These are phyloP conservation scores for Trichoderma harzianum DNA, from an alignment of 2,329 filamentous ascomycete genomes.

Conservation along the genomic window DNA sequence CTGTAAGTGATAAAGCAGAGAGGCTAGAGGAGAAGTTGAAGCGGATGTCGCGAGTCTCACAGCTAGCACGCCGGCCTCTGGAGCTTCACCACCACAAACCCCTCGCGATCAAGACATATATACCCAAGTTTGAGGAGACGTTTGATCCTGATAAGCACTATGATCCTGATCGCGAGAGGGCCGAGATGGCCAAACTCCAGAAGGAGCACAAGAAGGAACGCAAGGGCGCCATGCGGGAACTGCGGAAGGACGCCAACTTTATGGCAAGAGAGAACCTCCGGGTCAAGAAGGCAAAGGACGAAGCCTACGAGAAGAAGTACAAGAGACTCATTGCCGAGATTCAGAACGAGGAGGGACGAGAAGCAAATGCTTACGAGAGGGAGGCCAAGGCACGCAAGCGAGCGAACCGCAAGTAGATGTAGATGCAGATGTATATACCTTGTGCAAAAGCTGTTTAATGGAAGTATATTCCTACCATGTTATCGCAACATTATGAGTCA, in stretches of 20 bases:
- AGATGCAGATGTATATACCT: slow-evolving; percentile 14
- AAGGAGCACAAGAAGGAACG: slow-evolving; percentile 88
- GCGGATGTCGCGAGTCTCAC: slow-evolving; percentile 58
- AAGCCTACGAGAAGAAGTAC: slow-evolving; percentile 95
- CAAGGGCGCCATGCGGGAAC: slow-evolving; percentile 90
- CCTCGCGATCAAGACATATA: slow-evolving; percentile 78
- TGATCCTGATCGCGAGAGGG: slow-evolving; percentile 88
- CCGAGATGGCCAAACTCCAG: slow-evolving; percentile 72
- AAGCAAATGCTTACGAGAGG: slow-evolving; percentile 83
- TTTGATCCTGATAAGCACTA: slow-evolving; percentile 97
- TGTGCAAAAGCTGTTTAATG: neutral
- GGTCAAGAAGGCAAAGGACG: slow-evolving; percentile 90
- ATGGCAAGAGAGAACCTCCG: slow-evolving; percentile 84
- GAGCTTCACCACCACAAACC: slow-evolving; percentile 86
- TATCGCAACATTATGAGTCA: neutral
- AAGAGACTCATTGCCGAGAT: slow-evolving; percentile 89
- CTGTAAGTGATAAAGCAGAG: slow-evolving; percentile 39
- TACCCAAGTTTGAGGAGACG: slow-evolving; percentile 93
- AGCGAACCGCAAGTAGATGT: slow-evolving; percentile 37
- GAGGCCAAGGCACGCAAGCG: slow-evolving; percentile 75
- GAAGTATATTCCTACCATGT: neutral
- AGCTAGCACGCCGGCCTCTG: slow-evolving; percentile 69
- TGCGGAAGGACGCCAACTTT: slow-evolving; percentile 93
- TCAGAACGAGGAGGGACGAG: slow-evolving; percentile 85
- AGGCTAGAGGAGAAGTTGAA: slow-evolving; percentile 46